These are phyloP conservation scores for Gossypium schwendimanii DNA, from an alignment of 441 rosid genomes.

Conservation along the genomic window DNA sequence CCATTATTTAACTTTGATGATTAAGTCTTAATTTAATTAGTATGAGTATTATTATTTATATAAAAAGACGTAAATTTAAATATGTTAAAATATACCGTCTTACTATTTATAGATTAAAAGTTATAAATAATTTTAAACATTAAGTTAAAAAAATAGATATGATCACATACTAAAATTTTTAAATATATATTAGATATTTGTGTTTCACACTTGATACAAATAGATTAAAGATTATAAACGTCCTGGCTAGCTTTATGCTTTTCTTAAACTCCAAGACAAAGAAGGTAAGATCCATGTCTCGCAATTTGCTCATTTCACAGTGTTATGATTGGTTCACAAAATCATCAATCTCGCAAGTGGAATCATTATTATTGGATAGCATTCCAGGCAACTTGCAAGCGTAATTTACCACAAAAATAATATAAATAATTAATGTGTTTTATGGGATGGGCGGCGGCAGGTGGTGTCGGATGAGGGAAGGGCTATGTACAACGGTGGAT, in stretches of 20 bases:
- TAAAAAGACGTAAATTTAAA: rapidly evolving
- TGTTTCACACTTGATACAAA: too few species aligned
- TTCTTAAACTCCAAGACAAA: not conserved
- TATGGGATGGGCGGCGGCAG: constrained; percentile 27
- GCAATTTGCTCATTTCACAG: not conserved
- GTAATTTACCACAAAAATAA: constrained; percentile 4
- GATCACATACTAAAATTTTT: too few species aligned
- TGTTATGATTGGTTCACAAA: not conserved
- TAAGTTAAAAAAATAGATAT: too few species aligned
- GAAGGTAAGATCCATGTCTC: too few species aligned
- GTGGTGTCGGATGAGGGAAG: constrained; percentile 93
- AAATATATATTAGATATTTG: too few species aligned
- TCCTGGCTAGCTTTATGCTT: not conserved
- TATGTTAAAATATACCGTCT: not conserved
- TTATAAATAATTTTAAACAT: too few species aligned
- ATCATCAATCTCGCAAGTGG: not conserved
- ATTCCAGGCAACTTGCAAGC: not conserved
- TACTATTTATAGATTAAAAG: rapidly evolving
- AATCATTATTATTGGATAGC: not conserved
- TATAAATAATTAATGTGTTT: not conserved
- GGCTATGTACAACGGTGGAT: constrained; percentile 91
- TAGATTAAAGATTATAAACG: too few species aligned
- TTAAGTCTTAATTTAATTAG: too few species aligned
- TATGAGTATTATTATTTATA: rapidly evolving
- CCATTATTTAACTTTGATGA: not conserved